These are phyloP conservation scores for Earliella scabrosa DNA, from an alignment of 1,284 basidiomycete species.

Conservation along the genomic window DNA sequence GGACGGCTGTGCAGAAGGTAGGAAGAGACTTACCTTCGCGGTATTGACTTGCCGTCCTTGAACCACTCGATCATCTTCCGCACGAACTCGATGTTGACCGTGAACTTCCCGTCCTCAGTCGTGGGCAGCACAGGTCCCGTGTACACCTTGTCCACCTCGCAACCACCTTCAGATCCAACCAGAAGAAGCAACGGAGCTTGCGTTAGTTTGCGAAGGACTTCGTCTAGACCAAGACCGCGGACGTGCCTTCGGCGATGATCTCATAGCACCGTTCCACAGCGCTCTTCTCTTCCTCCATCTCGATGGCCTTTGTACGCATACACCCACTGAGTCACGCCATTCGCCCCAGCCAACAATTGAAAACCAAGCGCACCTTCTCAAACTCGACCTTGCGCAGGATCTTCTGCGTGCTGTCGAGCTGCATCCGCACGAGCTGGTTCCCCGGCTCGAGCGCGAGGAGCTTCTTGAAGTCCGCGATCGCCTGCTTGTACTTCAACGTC, in stretches of 20 bases:
- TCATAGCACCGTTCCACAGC: constrained; percentile 74
- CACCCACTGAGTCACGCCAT: not conserved
- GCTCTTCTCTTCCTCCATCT: constrained; percentile 84
- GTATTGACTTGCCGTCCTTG: constrained; percentile 88
- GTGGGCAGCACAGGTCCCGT: constrained; percentile 65
- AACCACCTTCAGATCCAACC: constrained; percentile 53
- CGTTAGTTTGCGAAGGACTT: not conserved
- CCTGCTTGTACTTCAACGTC: constrained; percentile 83
- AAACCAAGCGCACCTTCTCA: constrained; percentile 67
- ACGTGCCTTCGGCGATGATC: constrained; percentile 77
- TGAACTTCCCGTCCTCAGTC: constrained; percentile 65
- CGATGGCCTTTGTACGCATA: constrained; percentile 69
- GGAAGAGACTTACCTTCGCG: constrained; percentile 50
- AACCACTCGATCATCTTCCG: constrained; percentile 90
- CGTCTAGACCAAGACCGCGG: not conserved
- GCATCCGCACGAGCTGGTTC: constrained; percentile 81
- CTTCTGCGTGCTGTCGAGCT: constrained; percentile 91
- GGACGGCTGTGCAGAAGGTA: not conserved
- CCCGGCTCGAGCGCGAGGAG: constrained; percentile 87
- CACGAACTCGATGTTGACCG: constrained; percentile 81
- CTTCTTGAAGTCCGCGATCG: constrained; percentile 87
- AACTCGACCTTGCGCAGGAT: constrained; percentile 86
- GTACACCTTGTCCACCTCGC: constrained; percentile 74
- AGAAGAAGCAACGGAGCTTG: not conserved
- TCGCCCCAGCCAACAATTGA: too few species aligned